phyloP scores from a whole-genome alignment of 148 eudicot species.

The Dianthus caryophyllus region DNA sequence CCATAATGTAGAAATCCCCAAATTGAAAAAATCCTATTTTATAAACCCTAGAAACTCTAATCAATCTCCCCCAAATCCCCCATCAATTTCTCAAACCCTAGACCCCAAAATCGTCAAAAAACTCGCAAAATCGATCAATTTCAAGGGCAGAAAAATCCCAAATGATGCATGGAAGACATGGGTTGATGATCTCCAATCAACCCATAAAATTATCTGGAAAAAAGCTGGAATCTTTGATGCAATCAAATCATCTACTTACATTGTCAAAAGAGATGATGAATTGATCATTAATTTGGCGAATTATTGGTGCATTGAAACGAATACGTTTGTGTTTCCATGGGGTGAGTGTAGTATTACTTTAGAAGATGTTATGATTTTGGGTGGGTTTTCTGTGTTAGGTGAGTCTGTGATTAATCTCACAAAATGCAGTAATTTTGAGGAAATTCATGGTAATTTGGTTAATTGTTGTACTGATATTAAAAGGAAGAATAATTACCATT shows the following conservation, averaged over 20 bases:
- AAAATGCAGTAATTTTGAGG: neutral
- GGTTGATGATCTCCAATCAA: constrained; percentile 15
- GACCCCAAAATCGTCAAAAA: constrained; percentile 11
- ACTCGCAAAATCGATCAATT: neutral
- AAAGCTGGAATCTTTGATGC: constrained; percentile 24
- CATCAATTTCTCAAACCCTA: neutral
- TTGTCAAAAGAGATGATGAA: constrained; percentile 13
- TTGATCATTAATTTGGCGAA: constrained; percentile 24
- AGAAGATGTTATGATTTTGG: constrained; percentile 36
- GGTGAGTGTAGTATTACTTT: constrained; percentile 36
- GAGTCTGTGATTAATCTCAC: constrained; percentile 8
- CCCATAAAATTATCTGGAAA: constrained; percentile 19
- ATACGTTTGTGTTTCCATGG: constrained; percentile 30
- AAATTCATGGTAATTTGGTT: constrained; percentile 23
- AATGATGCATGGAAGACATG: constrained; percentile 11
- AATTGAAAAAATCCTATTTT: constrained; percentile 14
- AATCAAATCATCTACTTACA: constrained; percentile 23
- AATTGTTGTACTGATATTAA: constrained; percentile 18
- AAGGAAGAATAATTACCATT: constrained; percentile 14
- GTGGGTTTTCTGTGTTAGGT: constrained; percentile 33
- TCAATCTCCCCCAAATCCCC: constrained; percentile 15
- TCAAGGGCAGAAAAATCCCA: constrained; percentile 9
- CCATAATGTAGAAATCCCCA: neutral
- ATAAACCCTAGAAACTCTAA: constrained; percentile 6
- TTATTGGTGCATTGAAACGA: constrained; percentile 30